These are phyloP conservation scores for Xylaria digitata DNA, from an alignment of 2,329 filamentous ascomycete genomes.

Conservation along the genomic window DNA sequence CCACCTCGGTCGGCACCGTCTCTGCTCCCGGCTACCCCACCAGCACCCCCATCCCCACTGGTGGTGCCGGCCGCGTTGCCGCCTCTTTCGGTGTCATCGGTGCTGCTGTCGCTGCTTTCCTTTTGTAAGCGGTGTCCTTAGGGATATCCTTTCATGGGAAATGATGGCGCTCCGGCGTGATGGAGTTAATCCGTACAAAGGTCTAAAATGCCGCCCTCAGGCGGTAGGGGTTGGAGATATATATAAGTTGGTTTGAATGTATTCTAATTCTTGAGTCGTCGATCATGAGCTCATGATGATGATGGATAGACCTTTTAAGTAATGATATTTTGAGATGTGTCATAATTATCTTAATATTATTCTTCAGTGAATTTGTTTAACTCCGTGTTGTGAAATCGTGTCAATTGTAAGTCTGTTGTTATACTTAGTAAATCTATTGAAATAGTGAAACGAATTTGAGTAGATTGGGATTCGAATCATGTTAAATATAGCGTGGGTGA, in stretches of 20 bases:
- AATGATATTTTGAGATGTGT: slow-evolving; percentile 41
- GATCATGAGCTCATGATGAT: slow-evolving; percentile 41
- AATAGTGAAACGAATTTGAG: too few relatives aligned
- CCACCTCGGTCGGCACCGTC: slow-evolving; percentile 35
- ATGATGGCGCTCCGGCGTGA: slow-evolving; percentile 36
- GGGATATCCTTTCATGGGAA: slow-evolving; percentile 23
- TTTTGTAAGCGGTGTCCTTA: slow-evolving; percentile 35
- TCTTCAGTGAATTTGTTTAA: too few relatives aligned
- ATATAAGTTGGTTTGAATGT: slow-evolving; percentile 41
- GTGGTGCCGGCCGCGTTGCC: slow-evolving; percentile 35
- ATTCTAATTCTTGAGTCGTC: slow-evolving; percentile 42
- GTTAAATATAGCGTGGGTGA: too few relatives aligned
- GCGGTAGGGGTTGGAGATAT: slow-evolving; percentile 35
- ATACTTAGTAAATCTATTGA: too few relatives aligned
- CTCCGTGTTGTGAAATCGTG: too few relatives aligned
- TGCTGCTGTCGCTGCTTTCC: slow-evolving; percentile 36
- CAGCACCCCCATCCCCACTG: slow-evolving; percentile 37
- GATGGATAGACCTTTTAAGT: slow-evolving; percentile 41
- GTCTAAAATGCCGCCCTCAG: slow-evolving; percentile 28
- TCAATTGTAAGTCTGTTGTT: too few relatives aligned
- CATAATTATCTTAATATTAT: background rate
- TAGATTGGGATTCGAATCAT: too few relatives aligned
- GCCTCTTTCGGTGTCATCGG: slow-evolving; percentile 39
- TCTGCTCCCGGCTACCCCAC: slow-evolving; percentile 29
- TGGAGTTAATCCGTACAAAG: slow-evolving; percentile 34